These are phyloP conservation scores for Aspergillus cejpii DNA, from an alignment of 2,329 filamentous ascomycete genomes.

Conservation along the genomic window DNA sequence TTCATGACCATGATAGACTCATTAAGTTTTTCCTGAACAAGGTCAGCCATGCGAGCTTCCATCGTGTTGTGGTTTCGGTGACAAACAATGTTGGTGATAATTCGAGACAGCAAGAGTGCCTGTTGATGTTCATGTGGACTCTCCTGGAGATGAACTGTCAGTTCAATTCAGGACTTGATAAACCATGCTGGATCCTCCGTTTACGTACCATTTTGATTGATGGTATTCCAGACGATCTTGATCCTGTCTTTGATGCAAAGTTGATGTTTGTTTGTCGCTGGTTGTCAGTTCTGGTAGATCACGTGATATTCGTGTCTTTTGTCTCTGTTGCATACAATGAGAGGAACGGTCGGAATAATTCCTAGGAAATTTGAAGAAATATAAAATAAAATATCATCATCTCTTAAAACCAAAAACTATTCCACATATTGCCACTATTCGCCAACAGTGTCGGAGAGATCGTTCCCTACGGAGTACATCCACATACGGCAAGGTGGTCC, in stretches of 20 bases:
- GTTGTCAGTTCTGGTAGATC: constrained; percentile 1
- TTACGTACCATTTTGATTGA: constrained; percentile 15
- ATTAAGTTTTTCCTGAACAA: constrained; percentile 82
- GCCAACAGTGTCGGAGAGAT: too few species aligned
- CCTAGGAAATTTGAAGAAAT: too few species aligned
- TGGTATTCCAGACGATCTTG: neutral
- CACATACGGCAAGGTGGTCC: neutral
- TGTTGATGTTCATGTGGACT: constrained; percentile 98
- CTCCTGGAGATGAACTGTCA: constrained; percentile 52
- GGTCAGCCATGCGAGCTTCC: constrained; percentile 9
- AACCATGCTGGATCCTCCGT: neutral
- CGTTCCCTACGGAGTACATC: too few species aligned
- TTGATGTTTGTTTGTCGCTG: constrained; percentile 15
- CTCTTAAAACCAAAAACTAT: too few species aligned
- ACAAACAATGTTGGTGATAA: constrained; percentile 94
- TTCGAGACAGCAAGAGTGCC: constrained; percentile 82
- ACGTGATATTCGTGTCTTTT: constrained; percentile 8
- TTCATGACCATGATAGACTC: constrained; percentile 90
- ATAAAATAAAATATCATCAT: too few species aligned
- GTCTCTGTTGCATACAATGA: neutral
- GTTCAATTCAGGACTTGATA: neutral
- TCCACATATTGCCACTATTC: too few species aligned
- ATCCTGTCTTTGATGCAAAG: neutral
- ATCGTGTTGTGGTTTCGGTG: neutral
- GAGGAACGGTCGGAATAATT: too few species aligned